Conservation (phyloP, 352 stramenopile genomes). For the Plasmopara viticola region DNA sequence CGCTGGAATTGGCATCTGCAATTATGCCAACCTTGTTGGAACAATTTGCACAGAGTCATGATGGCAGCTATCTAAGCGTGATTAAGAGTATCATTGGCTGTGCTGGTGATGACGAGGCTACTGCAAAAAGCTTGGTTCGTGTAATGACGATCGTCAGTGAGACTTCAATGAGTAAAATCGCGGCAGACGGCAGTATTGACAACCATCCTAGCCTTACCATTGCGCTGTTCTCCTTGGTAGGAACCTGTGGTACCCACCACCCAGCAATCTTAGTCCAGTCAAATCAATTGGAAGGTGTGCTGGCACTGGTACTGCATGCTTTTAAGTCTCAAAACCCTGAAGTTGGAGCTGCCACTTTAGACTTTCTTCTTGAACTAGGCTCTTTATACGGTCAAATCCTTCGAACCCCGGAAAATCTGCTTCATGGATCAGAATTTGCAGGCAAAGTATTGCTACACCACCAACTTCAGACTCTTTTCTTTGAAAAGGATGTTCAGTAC, state of each 20-base stretch:
- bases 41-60: slow-evolving; percentile 52
- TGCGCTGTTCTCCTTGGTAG: slow-evolving; percentile 52
- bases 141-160: slow-evolving; percentile 59
- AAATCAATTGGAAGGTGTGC: slow-evolving; percentile 56
- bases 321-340: slow-evolving; percentile 66
- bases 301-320: slow-evolving; percentile 50
- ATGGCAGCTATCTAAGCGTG: slow-evolving; percentile 57
- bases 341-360: slow-evolving; percentile 43
- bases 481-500: slow-evolving; percentile 75
- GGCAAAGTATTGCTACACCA: slow-evolving; percentile 54
- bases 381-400: slow-evolving; percentile 69
- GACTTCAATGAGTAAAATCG: slow-evolving; percentile 50
- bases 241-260: slow-evolving; percentile 43
- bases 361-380: slow-evolving; percentile 58
- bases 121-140: slow-evolving; percentile 50
- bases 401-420: slow-evolving; percentile 42
- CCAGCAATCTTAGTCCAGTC: slow-evolving; percentile 62
- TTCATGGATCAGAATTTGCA: slow-evolving; percentile 40
- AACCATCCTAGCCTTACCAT: slow-evolving; percentile 44
- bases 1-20: slow-evolving; percentile 47
- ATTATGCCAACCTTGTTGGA: slow-evolving; percentile 59
- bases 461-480: slow-evolving; percentile 66
- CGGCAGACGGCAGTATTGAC: slow-evolving; percentile 39
- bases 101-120: slow-evolving; percentile 52
- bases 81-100: slow-evolving; percentile 67